These are phyloP conservation scores for Lactarius trivialis DNA, from an alignment of 768 basidiomycete species.

Conservation along the genomic window DNA sequence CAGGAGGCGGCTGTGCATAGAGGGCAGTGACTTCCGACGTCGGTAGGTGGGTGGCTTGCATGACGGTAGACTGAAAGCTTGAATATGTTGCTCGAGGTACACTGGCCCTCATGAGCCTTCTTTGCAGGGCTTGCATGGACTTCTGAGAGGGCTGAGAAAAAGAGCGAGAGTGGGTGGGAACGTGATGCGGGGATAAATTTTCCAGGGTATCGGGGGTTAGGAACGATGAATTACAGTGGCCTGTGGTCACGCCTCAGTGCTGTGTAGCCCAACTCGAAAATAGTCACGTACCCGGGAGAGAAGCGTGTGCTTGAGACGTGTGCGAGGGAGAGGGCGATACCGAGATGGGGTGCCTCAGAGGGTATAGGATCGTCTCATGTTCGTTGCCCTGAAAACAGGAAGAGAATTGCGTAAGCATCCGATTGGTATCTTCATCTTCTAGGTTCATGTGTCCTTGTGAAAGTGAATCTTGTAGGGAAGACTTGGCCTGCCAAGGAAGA, in stretches of 20 bases:
- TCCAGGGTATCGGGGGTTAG: neutral
- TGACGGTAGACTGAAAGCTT: neutral
- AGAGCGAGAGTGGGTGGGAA: neutral
- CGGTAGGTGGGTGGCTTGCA: neutral
- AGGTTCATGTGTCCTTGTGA: neutral
- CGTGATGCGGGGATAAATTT: neutral
- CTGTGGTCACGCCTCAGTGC: neutral
- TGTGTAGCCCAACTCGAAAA: neutral
- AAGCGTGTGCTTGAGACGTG: neutral
- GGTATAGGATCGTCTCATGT: neutral
- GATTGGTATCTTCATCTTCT: neutral
- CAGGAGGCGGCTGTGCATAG: neutral
- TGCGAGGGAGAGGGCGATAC: neutral
- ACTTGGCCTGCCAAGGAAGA: neutral
- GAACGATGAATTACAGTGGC: no score
- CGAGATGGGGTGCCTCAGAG: neutral
- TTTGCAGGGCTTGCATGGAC: neutral
- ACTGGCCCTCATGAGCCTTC: neutral
- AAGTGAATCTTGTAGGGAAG: neutral
- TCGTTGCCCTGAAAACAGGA: neutral
- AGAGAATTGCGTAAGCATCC: neutral
- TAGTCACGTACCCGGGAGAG: neutral
- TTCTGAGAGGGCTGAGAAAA: neutral
- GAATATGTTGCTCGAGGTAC: neutral
- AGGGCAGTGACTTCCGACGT: no score